Evolutionary conservation across 1,284 basidiomycete genomes (phyloP).

Genomic region (Irpex sp.): DNA sequence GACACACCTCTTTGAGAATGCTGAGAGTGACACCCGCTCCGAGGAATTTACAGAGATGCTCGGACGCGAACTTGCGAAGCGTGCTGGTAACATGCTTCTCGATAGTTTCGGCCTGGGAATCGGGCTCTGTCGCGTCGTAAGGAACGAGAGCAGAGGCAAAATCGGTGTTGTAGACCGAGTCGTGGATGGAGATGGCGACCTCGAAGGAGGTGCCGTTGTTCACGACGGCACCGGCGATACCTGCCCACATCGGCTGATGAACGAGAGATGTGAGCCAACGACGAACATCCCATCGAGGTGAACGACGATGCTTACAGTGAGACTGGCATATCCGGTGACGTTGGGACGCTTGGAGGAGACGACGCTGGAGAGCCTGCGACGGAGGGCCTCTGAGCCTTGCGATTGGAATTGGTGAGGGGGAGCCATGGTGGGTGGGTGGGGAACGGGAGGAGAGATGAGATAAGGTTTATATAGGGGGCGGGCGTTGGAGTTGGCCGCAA

Average conservation of each 20-base stretch:
- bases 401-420: constrained; percentile 50
- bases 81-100: constrained; percentile 57
- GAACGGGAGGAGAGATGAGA: constrained; percentile 1
- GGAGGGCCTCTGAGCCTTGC: constrained; percentile 53
- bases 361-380: constrained; percentile 64
- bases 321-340: constrained; percentile 51
- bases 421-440: constrained; percentile 36
- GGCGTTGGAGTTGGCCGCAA: constrained; percentile 5
- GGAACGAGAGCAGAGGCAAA: constrained; percentile 54
- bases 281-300: constrained; percentile 16
- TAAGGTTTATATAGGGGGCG: constrained; percentile 12
- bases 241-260: constrained; percentile 78
- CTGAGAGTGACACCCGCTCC: constrained; percentile 54
- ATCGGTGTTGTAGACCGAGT: constrained; percentile 78
- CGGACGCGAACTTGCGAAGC: constrained; percentile 63
- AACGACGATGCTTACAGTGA: constrained; percentile 49
- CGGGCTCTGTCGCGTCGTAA: constrained; percentile 43
- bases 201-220: constrained; percentile 60
- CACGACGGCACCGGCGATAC: constrained; percentile 59
- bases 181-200: constrained; percentile 73
- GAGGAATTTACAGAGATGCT: constrained; percentile 80
- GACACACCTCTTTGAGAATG: constrained; percentile 41
- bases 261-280: constrained; percentile 11
- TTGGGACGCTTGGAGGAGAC: constrained; percentile 45
- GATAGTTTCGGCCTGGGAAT: constrained; percentile 53